These are phyloP conservation scores for Lasiosphaeriaceae sp. DNA, from an alignment of 495 filamentous ascomycete genomes.

Conservation along the genomic window DNA sequence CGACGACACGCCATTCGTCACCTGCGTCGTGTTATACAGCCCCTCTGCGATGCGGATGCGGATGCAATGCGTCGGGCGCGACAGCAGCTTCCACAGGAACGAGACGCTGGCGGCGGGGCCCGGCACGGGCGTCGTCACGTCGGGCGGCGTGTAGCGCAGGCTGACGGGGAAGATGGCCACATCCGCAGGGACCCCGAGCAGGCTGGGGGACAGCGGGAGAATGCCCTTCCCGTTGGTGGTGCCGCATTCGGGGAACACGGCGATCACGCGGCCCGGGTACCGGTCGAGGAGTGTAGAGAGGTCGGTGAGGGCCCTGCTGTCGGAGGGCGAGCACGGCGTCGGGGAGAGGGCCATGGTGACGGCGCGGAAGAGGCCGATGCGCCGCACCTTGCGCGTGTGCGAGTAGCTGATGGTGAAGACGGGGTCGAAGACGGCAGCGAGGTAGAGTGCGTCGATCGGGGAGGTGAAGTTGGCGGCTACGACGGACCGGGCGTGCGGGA, in stretches of 20 bases:
- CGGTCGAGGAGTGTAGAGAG: slow-evolving; percentile 57
- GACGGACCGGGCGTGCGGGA: slow-evolving; percentile 71
- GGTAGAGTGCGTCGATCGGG: slow-evolving; percentile 88
- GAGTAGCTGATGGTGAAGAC: slow-evolving; percentile 86
- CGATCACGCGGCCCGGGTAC: slow-evolving; percentile 71
- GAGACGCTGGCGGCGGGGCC: slow-evolving; percentile 61
- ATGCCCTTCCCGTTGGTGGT: slow-evolving; percentile 94
- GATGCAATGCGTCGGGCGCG: slow-evolving; percentile 80
- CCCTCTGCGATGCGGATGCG: slow-evolving; percentile 81
- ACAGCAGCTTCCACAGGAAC: slow-evolving; percentile 85
- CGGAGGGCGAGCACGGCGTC: slow-evolving; percentile 47
- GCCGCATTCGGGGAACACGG: slow-evolving; percentile 86
- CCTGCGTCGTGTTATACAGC: slow-evolving; percentile 41
- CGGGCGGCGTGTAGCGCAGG: slow-evolving; percentile 79
- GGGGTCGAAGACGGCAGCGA: slow-evolving; percentile 95
- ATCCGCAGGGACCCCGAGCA: slow-evolving; percentile 59
- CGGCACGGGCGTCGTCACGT: slow-evolving; percentile 88
- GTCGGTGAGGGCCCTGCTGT: slow-evolving; percentile 47
- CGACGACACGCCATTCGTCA: slow-evolving; percentile 21
- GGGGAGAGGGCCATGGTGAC: slow-evolving; percentile 67
- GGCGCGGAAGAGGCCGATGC: slow-evolving; percentile 69
- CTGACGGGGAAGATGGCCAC: slow-evolving; percentile 84
- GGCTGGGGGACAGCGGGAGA: slow-evolving; percentile 69
- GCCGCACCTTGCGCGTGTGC: slow-evolving; percentile 63
- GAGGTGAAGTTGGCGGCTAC: slow-evolving; percentile 90